A percentile compares a stretch with the other conserved stretches of the same genome.
Conservation (phyloP, 495 filamentous ascomycete species). For the Saxophila tyrrhenica region DNA sequence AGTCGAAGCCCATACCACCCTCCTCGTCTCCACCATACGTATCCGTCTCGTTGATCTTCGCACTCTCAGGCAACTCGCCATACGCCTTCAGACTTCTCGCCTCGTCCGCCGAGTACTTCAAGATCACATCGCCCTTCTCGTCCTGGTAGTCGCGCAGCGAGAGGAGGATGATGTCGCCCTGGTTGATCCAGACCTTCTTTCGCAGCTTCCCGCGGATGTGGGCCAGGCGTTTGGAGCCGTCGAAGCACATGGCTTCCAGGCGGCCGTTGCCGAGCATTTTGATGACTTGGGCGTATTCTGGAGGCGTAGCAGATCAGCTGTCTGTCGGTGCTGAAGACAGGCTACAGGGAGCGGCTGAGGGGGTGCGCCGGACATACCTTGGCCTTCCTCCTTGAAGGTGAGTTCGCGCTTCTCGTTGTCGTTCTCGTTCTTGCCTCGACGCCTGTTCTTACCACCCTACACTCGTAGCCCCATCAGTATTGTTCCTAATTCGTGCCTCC, state of each 20-base stretch:
- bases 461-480: conserved; percentile 3
- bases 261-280: conserved; percentile 99
- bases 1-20: conserved; percentile 74
- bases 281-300: conserved; percentile 94
- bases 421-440: conserved; percentile 99
- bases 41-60: conserved; percentile 99
- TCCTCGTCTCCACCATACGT: conserved; percentile 67
- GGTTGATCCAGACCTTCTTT: conserved; percentile 93
- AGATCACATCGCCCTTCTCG: conserved; percentile 97
- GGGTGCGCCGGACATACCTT: conserved; percentile 47
- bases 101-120: conserved; percentile 98
- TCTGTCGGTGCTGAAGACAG: no score
- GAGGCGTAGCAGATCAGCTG: no score
- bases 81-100: conserved; percentile 89
- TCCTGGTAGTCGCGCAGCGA: conserved; percentile 97
- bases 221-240: conserved; percentile 75
- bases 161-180: conserved; percentile 96
- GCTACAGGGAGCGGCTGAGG: no score
- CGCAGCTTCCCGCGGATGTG: conserved; percentile 91
- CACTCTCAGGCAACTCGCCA: conserved; percentile 90
- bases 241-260: conserved; percentile 93
- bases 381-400: conserved; percentile 96
- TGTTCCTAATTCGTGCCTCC: neutral
- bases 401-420: conserved; percentile 99
- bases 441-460: conserved; percentile 95